Percentiles rank a stretch among this genome's conserved stretches.
phyloP scores from a whole-genome alignment of 2,329 filamentous ascomycete genomes.

The Cyphellophora europaea region DNA sequence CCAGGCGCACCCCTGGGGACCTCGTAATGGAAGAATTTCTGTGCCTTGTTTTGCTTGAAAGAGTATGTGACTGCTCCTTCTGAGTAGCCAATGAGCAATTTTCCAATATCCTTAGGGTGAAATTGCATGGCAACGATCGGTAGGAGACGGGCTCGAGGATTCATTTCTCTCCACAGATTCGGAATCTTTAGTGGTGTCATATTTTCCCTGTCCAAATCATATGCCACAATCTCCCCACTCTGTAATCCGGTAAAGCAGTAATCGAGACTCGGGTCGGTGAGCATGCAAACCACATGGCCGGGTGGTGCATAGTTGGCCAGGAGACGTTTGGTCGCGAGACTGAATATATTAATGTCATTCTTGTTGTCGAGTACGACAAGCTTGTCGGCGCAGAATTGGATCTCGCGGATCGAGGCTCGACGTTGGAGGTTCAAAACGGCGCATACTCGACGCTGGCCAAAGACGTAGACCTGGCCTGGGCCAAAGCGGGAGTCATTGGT shows the following conservation, averaged over 20 bases:
- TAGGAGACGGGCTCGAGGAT: constrained; percentile 41
- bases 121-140: constrained; percentile 70
- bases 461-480: constrained; percentile 77
- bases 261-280: constrained; percentile 83
- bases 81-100: constrained; percentile 80
- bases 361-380: constrained; percentile 76
- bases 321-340: constrained; percentile 60
- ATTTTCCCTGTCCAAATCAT: constrained; percentile 75
- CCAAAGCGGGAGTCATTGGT: constrained; percentile 83
- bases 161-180: constrained; percentile 74
- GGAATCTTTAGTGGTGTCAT: constrained; percentile 72
- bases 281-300: constrained; percentile 62
- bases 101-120: constrained; percentile 87
- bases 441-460: constrained; percentile 72
- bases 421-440: constrained; percentile 63
- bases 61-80: constrained; percentile 85
- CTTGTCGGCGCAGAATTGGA: constrained; percentile 81
- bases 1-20: constrained; percentile 75
- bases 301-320: constrained; percentile 65
- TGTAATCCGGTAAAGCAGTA: constrained; percentile 82
- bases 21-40: constrained; percentile 74
- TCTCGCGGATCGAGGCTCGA: constrained; percentile 61
- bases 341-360: constrained; percentile 78
- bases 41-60: constrained; percentile 78
- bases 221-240: constrained; percentile 76